A percentile compares a stretch with the other conserved stretches of the same genome.
These are phyloP conservation scores for Gastrolobium bilobum DNA, from an alignment of 306 rosid genomes.

Conservation along the genomic window DNA sequence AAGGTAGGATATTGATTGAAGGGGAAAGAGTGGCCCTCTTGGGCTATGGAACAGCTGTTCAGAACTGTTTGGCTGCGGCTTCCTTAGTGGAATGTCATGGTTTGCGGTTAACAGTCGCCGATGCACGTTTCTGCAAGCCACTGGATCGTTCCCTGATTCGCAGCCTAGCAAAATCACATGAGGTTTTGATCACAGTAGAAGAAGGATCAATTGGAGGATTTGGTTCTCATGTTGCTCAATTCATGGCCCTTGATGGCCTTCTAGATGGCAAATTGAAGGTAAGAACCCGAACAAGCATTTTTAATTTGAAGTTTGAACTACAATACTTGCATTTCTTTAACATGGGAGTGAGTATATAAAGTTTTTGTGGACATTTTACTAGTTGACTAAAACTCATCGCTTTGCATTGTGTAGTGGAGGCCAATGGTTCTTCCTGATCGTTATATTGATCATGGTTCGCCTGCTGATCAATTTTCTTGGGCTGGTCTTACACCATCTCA, in stretches of 20 bases:
- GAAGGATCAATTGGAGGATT: slow-evolving; percentile 99
- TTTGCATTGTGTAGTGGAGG: slow-evolving; percentile 80
- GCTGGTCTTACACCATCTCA: slow-evolving; percentile 92
- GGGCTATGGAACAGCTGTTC: slow-evolving; percentile 91
- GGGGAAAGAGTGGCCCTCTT: slow-evolving; percentile 96
- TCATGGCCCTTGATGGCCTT: slow-evolving; percentile 96
- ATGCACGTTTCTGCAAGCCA: slow-evolving; percentile 98
- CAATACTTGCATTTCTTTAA: not conserved
- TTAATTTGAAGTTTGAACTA: not conserved
- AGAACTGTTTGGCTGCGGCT: slow-evolving; percentile 85
- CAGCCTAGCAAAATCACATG: slow-evolving; percentile 83
- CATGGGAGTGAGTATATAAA: not conserved
- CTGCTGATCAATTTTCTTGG: slow-evolving; percentile 71
- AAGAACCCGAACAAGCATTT: not conserved
- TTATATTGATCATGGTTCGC: slow-evolving; percentile 91
- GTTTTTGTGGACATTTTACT: not conserved
- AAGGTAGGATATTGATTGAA: slow-evolving; percentile 79
- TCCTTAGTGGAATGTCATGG: slow-evolving; percentile 66
- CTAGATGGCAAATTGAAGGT: slow-evolving; percentile 90
- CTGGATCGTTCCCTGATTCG: slow-evolving; percentile 82
- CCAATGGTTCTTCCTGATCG: slow-evolving; percentile 93
- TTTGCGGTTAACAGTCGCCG: slow-evolving; percentile 69
- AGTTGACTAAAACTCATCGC: slow-evolving; percentile 27
- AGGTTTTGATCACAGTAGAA: slow-evolving; percentile 85
- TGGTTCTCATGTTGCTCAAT: slow-evolving; percentile 95